Conservation (phyloP, 2,329 filamentous ascomycete genomes). For the Aspergillus felis region DNA sequence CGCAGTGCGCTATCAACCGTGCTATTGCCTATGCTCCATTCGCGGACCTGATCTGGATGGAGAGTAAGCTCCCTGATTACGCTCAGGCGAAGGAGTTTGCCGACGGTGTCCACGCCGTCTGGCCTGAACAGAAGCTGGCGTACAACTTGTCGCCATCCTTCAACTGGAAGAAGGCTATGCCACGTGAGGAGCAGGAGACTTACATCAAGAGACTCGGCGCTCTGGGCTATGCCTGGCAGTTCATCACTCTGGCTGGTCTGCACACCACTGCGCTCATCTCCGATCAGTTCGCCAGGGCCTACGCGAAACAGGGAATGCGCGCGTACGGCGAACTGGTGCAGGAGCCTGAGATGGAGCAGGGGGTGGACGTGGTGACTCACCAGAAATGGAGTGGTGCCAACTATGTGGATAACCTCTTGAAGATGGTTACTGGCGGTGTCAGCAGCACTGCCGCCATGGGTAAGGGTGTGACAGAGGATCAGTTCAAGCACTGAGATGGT, state of each 20-base stretch:
- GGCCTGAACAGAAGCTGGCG: constrained; percentile 93
- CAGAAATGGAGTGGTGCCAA: constrained; percentile 98
- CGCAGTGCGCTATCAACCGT: constrained; percentile 84
- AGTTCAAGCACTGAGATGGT: constrained; percentile 62
- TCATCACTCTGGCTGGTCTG: constrained; percentile 97
- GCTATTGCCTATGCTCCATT: constrained; percentile 90
- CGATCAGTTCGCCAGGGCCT: constrained; percentile 82
- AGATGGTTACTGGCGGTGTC: constrained; percentile 94
- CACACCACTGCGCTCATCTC: constrained; percentile 93
- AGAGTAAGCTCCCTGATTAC: constrained; percentile 92
- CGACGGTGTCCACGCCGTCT: constrained; percentile 85
- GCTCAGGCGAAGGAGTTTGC: constrained; percentile 90
- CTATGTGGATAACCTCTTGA: constrained; percentile 90
- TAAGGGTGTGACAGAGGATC: constrained; percentile 94
- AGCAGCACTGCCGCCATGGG: constrained; percentile 95
- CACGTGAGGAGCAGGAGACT: constrained; percentile 86
- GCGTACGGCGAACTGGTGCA: constrained; percentile 97
- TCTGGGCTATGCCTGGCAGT: constrained; percentile 99
- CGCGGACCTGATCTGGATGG: constrained; percentile 98
- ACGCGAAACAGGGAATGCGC: constrained; percentile 79
- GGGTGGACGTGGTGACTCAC: constrained; percentile 93
- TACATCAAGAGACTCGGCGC: constrained; percentile 85
- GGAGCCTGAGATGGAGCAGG: constrained; percentile 89
- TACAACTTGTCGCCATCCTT: constrained; percentile 99
- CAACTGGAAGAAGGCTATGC: constrained; percentile 99